Evolutionary conservation across 2,329 filamentous ascomycete genomes (phyloP).

Genomic region (Colletotrichum endophyticum): DNA sequence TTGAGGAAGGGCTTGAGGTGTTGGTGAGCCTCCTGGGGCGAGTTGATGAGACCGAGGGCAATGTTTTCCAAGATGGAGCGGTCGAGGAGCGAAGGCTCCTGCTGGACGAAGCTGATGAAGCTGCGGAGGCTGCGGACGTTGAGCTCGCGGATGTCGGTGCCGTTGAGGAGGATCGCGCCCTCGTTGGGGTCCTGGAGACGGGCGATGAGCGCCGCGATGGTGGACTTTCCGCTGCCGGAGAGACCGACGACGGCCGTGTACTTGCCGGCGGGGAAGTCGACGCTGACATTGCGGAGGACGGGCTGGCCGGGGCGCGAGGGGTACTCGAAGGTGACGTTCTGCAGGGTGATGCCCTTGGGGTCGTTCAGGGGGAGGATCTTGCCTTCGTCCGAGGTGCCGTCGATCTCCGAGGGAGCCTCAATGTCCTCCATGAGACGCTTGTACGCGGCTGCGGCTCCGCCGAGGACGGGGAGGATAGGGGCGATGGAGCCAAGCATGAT

Average conservation of each 20-base stretch:
- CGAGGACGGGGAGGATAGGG: slow-evolving; percentile 63
- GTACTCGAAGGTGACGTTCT: slow-evolving; percentile 41
- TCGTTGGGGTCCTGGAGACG: slow-evolving; percentile 50
- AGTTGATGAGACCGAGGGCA: slow-evolving; percentile 43
- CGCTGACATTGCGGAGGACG: slow-evolving; percentile 38
- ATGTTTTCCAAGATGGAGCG: slow-evolving; percentile 48
- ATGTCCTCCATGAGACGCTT: slow-evolving; percentile 59
- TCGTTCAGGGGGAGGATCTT: slow-evolving; percentile 49
- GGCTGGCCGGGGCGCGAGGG: slow-evolving; percentile 36
- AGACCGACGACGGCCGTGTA: slow-evolving; percentile 56
- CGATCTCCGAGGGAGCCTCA: slow-evolving; percentile 48
- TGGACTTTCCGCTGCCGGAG: slow-evolving; percentile 55
- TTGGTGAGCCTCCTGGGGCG: slow-evolving; percentile 33
- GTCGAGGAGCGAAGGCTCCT: slow-evolving; percentile 36
- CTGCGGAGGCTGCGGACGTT: slow-evolving; percentile 38
- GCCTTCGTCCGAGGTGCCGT: slow-evolving; percentile 33
- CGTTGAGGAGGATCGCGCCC: slow-evolving; percentile 42
- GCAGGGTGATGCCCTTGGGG: slow-evolving; percentile 47
- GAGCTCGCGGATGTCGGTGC: slow-evolving; percentile 36
- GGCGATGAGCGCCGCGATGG: slow-evolving; percentile 41
- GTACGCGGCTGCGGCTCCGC: slow-evolving; percentile 58
- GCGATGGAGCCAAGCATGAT: slow-evolving; percentile 64
- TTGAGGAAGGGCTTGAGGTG: slow-evolving; percentile 43
- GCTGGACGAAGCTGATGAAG: slow-evolving; percentile 36
- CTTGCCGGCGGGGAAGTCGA: slow-evolving; percentile 38